Base-by-base conservation (phyloP, 768 basidiomycete species). In the Phylloporus arenicola region DNA sequence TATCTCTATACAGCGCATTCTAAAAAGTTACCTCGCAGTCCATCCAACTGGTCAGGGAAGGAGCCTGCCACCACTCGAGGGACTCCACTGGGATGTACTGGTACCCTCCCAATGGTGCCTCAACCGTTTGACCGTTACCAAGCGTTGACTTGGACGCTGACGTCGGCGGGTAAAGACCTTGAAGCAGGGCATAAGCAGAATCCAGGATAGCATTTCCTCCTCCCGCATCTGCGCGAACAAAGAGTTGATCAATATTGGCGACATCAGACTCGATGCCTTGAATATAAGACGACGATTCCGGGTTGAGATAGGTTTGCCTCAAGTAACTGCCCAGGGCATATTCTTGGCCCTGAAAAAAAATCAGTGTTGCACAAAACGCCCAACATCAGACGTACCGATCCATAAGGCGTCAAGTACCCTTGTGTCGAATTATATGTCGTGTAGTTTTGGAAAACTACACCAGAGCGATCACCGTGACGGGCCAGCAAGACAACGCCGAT, bases 81-180 rank as follows among this genome's bases (percentile, higher is more conserved):
- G 67, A 67, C 34, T 64, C 57, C n/a, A 67, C 65, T 35, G 89
- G 87, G 39, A 92, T 30, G 48, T 17, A 31, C 17, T 43, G 42
- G 7, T 43, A 43, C 19, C 42, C 30, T 1, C 8, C 11, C n/a
- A 92, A 75, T 19, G 91, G 89, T 0, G 84, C 80, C 12, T 79
- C 71, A 50, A 92, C 72, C 13, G 64, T 76, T 20, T 82, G 77
- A 49, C 83, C 87, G 56, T 90, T 83, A 3, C 87, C 90, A 17
- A 94, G 80, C 10, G 73, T 75, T 50, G 83, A 82, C 57, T 75
- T 79, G 64, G 84, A 84, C 45, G 76, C 72, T 7, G 72, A 63
- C 54, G 77, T 86, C 6, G 89, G 87, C 11, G 90, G 90, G 75
- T 85, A 90, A 46, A 92, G 75, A 30, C 90, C 89, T 63, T 92